These are phyloP conservation scores for Nakaseomyces kungkrabaensis DNA, from an alignment of 1,139 yeast genomes.

Conservation along the genomic window DNA sequence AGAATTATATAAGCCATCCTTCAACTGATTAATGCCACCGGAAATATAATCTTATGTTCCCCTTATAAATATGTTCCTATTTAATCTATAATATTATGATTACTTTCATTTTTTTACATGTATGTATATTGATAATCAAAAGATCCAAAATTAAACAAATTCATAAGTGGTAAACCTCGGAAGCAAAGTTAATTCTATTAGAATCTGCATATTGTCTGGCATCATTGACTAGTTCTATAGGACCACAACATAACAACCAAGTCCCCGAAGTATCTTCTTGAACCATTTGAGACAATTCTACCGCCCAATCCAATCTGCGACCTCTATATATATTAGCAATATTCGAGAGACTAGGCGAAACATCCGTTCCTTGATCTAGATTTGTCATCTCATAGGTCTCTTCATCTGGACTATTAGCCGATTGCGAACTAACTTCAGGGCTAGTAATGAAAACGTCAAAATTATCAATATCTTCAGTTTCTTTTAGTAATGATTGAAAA, in stretches of 20 bases:
- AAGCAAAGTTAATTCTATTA: conserved; percentile 7
- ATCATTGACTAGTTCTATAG: conserved; percentile 7
- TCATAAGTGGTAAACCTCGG: conserved; percentile 9
- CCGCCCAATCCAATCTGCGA: not conserved
- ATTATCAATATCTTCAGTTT: not conserved
- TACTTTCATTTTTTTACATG: too few species aligned
- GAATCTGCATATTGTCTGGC: conserved; percentile 8
- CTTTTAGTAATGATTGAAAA: not conserved
- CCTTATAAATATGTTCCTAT: not conserved
- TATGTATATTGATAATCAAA: too few species aligned
- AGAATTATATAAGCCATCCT: not conserved
- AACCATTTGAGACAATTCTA: not conserved
- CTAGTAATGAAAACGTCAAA: not conserved
- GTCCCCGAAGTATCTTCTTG: conserved; percentile 6
- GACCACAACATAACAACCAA: conserved; percentile 12
- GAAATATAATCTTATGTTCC: too few species aligned
- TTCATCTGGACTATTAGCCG: not conserved
- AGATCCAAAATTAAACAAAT: not conserved
- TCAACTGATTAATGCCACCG: not conserved
- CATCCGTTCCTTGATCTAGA: not conserved
- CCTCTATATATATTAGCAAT: not conserved
- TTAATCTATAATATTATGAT: not conserved
- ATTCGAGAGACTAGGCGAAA: not conserved
- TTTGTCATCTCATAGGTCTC: not conserved
- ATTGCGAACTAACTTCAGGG: not conserved